Evolutionary conservation across 1,284 basidiomycete species (phyloP).

Genomic region (Cystobasidium pallidum): DNA sequence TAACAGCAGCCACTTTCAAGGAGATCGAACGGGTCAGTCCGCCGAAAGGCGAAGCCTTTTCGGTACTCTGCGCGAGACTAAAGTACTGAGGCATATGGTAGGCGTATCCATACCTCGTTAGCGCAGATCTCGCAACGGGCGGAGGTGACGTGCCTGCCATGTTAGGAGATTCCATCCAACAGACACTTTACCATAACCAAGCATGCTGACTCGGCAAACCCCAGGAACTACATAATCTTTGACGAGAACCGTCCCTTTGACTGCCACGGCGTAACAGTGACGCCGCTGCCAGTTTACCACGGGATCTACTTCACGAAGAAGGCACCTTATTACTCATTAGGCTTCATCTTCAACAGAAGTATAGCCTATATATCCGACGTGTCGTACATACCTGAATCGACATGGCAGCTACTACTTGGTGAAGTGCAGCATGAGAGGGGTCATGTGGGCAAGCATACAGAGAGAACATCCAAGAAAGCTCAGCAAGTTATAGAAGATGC

Average conservation of each 20-base stretch:
- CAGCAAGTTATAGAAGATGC: constrained; percentile 26
- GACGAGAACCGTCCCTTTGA: constrained; percentile 67
- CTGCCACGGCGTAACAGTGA: constrained; percentile 66
- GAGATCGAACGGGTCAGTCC: constrained; percentile 62
- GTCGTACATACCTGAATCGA: constrained; percentile 70
- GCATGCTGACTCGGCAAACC: constrained; percentile 69
- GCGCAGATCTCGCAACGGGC: constrained; percentile 73
- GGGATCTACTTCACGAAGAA: constrained; percentile 53
- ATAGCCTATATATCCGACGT: constrained; percentile 70
- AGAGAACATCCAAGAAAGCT: constrained; percentile 38
- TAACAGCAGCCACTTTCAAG: constrained; percentile 66
- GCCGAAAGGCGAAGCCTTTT: neutral
- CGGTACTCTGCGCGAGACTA: neutral
- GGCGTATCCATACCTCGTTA: constrained; percentile 75
- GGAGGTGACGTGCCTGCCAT: constrained; percentile 69
- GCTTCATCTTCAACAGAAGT: constrained; percentile 69
- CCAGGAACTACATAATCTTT: constrained; percentile 71
- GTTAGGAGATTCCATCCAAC: constrained; percentile 17
- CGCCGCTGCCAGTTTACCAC: constrained; percentile 67
- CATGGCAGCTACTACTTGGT: constrained; percentile 60
- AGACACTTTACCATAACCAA: neutral
- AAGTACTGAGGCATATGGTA: constrained; percentile 3
- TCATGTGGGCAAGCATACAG: constrained; percentile 51
- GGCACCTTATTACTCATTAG: constrained; percentile 71
- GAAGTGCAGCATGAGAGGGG: neutral